A percentile compares a stretch with the other conserved stretches of the same genome.
Conservation (phyloP, 305 asterid genomes). For the Salvia sclarea region DNA sequence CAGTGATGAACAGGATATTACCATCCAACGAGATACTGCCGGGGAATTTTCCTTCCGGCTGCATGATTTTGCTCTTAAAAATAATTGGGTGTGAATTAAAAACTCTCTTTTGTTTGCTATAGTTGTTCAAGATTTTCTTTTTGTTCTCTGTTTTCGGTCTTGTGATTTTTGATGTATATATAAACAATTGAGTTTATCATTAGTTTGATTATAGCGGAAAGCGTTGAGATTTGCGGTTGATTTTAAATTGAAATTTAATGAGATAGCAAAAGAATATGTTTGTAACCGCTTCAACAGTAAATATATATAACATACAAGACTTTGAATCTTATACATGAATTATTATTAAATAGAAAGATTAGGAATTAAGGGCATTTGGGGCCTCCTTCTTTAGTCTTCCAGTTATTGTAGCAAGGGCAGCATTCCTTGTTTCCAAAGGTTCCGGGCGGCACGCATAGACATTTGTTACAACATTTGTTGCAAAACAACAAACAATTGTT, state of each 20-base stretch:
- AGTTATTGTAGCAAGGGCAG: constrained; percentile 40
- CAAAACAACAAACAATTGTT: constrained; percentile 28
- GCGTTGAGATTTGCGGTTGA: too few relatives aligned
- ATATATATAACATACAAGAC: too few relatives aligned
- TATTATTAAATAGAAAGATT: too few relatives aligned
- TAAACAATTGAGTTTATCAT: not conserved
- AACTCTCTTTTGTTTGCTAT: not conserved
- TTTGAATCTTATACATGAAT: too few relatives aligned
- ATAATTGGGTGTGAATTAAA: constrained; percentile 66
- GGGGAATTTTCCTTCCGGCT: constrained; percentile 74
- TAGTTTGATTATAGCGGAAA: not conserved
- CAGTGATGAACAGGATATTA: constrained; percentile 34
- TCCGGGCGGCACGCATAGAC: constrained; percentile 43
- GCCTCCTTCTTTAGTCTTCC: constrained; percentile 35
- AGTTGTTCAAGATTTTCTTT: not conserved
- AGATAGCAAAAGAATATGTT: too few relatives aligned
- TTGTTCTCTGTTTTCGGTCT: not conserved
- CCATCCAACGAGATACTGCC: constrained; percentile 65
- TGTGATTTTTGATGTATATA: constrained; percentile 3
- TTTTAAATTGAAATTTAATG: too few relatives aligned
- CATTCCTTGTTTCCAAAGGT: constrained; percentile 35
- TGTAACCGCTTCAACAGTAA: too few relatives aligned
- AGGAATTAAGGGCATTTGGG: constrained; percentile 45
- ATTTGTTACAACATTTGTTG: constrained; percentile 36
- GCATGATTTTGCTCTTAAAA: constrained; percentile 58